Percentiles rank a stretch among this genome's conserved stretches.
Evolutionary conservation across 2,329 filamentous ascomycete genomes (phyloP).

Genomic region (Claviceps humidiphila): DNA sequence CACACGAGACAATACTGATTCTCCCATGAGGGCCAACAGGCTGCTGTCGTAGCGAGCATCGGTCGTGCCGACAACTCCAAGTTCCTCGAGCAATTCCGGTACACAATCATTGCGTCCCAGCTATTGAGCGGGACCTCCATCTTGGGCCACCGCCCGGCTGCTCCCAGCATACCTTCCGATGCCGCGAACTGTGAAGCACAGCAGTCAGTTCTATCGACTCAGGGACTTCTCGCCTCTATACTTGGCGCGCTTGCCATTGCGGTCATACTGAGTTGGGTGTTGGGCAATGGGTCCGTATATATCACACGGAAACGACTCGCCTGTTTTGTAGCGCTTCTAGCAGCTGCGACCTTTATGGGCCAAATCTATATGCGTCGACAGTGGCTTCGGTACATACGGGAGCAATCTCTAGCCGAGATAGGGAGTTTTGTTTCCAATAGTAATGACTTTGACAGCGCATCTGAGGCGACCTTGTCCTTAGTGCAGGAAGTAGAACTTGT

Average conservation of each 20-base stretch:
- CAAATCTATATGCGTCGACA: constrained; percentile 66
- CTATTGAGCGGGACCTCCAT: constrained; percentile 61
- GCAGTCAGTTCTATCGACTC: constrained; percentile 25
- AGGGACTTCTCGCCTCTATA: constrained; percentile 35
- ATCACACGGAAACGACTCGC: constrained; percentile 43
- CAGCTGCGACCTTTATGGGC: constrained; percentile 40
- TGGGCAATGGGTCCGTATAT: constrained; percentile 34
- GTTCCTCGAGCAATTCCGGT: constrained; percentile 87
- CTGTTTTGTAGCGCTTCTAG: constrained; percentile 34
- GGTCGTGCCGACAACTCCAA: constrained; percentile 67
- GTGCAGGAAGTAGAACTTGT: constrained; percentile 95
- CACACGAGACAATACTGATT: not conserved
- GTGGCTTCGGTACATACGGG: constrained; percentile 66
- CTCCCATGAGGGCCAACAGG: constrained; percentile 27
- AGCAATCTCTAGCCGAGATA: constrained; percentile 58
- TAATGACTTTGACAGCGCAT: constrained; percentile 69
- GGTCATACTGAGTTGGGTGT: constrained; percentile 60
- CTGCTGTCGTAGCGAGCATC: constrained; percentile 57
- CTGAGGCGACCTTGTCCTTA: constrained; percentile 62
- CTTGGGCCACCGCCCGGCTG: constrained; percentile 18
- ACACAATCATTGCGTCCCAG: constrained; percentile 84
- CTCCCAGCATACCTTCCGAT: constrained; percentile 8
- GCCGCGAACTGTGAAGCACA: constrained; percentile 7
- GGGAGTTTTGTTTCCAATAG: constrained; percentile 57
- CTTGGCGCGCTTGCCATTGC: constrained; percentile 48